Percentiles rank a stretch among this genome's conserved stretches.
Evolutionary conservation across 352 stramenopile species (phyloP).

Genomic region (Pythium sp.): DNA sequence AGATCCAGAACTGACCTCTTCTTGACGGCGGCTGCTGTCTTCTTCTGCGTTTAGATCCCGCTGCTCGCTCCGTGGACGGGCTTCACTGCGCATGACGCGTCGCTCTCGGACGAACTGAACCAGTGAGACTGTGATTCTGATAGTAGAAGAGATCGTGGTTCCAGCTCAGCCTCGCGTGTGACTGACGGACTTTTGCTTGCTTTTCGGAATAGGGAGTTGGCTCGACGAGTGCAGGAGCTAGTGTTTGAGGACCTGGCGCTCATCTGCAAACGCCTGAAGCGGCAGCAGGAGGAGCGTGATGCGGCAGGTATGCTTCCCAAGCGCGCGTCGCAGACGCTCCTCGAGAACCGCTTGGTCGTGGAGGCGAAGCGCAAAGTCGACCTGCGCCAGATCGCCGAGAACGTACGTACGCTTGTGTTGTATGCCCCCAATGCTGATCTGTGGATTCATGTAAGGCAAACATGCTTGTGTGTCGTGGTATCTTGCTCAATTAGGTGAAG

Average conservation of each 20-base stretch:
- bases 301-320: conserved; percentile 40
- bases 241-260: conserved; percentile 39
- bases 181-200: not conserved
- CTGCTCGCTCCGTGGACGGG: conserved; percentile 47
- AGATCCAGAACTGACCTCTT: not conserved
- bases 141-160: not conserved
- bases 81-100: conserved; percentile 37
- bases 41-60: conserved; percentile 24
- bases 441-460: not conserved
- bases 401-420: conserved; percentile 24
- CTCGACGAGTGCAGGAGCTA: conserved; percentile 31
- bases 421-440: too few species aligned
- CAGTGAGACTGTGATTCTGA: conserved; percentile 17
- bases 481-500: conserved; percentile 28
- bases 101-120: conserved; percentile 51
- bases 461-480: not conserved
- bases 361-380: conserved; percentile 63
- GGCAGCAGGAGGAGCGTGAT: conserved; percentile 40
- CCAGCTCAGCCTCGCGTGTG: not conserved
- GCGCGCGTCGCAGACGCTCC: conserved; percentile 35
- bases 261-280: conserved; percentile 42
- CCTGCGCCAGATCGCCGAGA: conserved; percentile 33
- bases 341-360: conserved; percentile 58
- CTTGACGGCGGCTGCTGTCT: not conserved
- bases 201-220: conserved; percentile 32